These are phyloP conservation scores for Sporothrix sp. DNA, from an alignment of 2,329 filamentous ascomycete genomes.

Conservation along the genomic window DNA sequence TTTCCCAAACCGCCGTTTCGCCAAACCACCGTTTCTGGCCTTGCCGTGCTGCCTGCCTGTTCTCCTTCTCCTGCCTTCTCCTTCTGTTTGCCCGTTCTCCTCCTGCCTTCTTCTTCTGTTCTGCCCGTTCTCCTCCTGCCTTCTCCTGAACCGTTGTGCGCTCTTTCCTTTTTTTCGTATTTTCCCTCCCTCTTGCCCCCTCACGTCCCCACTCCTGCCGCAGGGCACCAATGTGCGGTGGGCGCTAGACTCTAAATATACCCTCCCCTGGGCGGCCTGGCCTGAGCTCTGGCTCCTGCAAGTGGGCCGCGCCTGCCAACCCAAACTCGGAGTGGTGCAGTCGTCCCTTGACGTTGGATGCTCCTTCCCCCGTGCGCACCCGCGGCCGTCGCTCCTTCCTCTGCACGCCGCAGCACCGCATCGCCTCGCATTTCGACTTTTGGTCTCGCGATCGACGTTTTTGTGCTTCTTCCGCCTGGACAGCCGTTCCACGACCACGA, in stretches of 20 bases:
- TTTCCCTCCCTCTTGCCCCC: background rate
- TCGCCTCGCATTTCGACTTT: background rate
- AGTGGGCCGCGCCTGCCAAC: slow-evolving; percentile 9
- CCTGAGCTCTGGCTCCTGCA: background rate
- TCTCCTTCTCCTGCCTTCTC: background rate
- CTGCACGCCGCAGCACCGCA: background rate
- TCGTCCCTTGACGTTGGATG: background rate
- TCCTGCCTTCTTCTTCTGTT: background rate
- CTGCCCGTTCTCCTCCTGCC: slow-evolving; percentile 4
- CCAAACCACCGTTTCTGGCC: no score
- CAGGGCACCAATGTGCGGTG: slow-evolving; percentile 7
- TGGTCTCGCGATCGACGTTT: background rate
- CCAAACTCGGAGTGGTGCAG: no score
- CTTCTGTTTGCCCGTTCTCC: no score
- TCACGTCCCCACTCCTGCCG: slow-evolving; percentile 3
- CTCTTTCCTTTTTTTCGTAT: background rate
- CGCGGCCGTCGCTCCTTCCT: slow-evolving; percentile 7
- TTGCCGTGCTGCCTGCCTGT: background rate
- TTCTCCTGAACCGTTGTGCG: slow-evolving; percentile 1
- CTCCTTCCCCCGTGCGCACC: slow-evolving; percentile 1
- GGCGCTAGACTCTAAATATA: slow-evolving; percentile 15
- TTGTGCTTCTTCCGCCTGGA: no score
- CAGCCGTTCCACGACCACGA: no score
- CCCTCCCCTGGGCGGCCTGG: background rate
- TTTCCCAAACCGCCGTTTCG: no score